Base-by-base conservation (phyloP, 805 yeast species). In the Alloascoidea hylecoeti region DNA sequence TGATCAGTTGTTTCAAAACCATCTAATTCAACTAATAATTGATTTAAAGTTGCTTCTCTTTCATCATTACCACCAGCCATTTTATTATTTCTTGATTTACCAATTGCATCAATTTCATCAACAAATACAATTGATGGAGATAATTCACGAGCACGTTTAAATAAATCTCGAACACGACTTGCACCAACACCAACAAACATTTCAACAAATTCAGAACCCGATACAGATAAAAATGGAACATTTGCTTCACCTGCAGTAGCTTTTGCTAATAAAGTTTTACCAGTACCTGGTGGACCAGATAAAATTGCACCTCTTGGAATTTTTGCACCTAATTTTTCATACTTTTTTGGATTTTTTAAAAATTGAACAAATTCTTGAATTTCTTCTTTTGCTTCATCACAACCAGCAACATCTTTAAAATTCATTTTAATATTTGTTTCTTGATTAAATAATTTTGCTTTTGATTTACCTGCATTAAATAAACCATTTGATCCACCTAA, bases 161-260 rank as follows among this genome's bases (percentile, higher is more conserved):
- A 86, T 51, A 86, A 66, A 53, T 88, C 96, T 56, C 96, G 81
- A 33, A 86, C 96, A 57, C 96, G 71, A 3, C 89, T 78, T 3
- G 96, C 95, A 62, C 96, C 96, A 17, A 86, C 95, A 61, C 96
- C 96, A 15, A 83, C 94, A 64, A 83, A 86, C 95, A 86, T 86
- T 57, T 86, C 95, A n/a, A 85, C 94, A 48, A 86, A 86, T 55
- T 86, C 96, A 12, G 95, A 84, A 49, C 95, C 96, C 1, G 94
- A 80, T 4, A 86, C 95, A 16, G 92, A 78, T 46, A 75, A 75
- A 56, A 86, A 86, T 17, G 96, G 95, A 38, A 86, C 96, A 37
- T 84, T 92, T 2, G 96, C 95, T 56, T 86, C 96, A 48, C 96
- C 96, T 2, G 96, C 96, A 17, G 96, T 86, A 9, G 96, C 96